Conservation (phyloP, 148 eudicot genomes). For the Rhododendron simsii region DNA sequence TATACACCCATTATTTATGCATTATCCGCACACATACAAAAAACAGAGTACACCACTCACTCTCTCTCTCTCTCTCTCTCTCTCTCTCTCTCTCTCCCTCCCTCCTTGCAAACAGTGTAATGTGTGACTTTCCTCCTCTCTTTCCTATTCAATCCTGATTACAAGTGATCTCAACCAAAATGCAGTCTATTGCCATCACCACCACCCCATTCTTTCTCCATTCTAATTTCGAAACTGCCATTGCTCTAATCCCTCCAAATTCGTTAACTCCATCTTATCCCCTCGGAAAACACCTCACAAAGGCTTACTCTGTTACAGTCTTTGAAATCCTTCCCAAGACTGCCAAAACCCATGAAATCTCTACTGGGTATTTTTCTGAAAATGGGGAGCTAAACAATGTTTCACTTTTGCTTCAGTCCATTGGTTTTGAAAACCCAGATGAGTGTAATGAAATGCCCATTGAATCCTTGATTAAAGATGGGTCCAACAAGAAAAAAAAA, state of each 20-base stretch:
- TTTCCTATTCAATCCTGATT: too few species aligned
- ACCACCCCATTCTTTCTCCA: neutral
- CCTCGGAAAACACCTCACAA: neutral
- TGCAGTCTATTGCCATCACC: neutral
- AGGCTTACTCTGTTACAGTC: neutral
- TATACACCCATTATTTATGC: too few species aligned
- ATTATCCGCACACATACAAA: too few species aligned
- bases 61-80: too few species aligned
- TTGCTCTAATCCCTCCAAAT: neutral
- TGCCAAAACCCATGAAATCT: neutral
- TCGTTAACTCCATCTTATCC: neutral
- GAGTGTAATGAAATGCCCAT: conserved; percentile 10
- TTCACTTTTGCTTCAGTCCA: conserved; percentile 2
- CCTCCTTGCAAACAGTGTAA: too few species aligned
- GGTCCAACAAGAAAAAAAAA: too few species aligned
- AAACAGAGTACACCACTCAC: too few species aligned
- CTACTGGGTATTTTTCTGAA: neutral
- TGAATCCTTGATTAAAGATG: too few species aligned
- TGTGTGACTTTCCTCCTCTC: too few species aligned
- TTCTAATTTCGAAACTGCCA: neutral
- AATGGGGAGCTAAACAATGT: neutral
- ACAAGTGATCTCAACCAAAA: neutral
- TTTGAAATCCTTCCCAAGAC: neutral
- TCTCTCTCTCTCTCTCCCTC: too few species aligned
- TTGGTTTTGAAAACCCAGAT: conserved; percentile 16